Percentiles rank a stretch among this genome's conserved stretches.
Evolutionary conservation across 371 early-diverging fungal species (phyloP).

Genomic region (Neoconidiobolus thromboides): DNA sequence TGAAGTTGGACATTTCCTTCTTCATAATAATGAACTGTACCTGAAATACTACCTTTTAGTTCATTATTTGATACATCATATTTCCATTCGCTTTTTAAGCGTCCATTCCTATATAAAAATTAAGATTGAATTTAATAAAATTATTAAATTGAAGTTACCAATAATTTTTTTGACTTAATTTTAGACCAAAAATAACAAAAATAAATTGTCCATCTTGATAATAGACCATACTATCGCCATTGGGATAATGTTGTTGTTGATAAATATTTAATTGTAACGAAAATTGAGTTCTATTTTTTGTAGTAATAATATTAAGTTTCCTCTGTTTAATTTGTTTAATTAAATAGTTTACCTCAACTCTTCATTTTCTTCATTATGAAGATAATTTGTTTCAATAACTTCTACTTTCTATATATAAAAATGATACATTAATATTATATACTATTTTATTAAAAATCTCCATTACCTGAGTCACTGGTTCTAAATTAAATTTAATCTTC

Average conservation of each 20-base stretch:
- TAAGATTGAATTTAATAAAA: background rate
- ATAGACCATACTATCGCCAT: constrained; percentile 50
- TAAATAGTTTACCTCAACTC: constrained; percentile 19
- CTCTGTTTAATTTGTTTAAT: background rate
- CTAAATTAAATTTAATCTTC: constrained; percentile 40
- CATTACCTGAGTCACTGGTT: constrained; percentile 46
- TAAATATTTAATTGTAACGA: constrained; percentile 18
- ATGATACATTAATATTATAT: background rate
- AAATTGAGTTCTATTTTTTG: constrained; percentile 11
- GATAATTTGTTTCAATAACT: constrained; percentile 29
- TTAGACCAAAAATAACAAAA: constrained; percentile 63
- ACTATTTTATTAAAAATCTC: background rate
- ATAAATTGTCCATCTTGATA: constrained; percentile 24
- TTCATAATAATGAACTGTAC: constrained; percentile 91
- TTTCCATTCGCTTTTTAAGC: constrained; percentile 75
- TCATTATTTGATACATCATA: constrained; percentile 29
- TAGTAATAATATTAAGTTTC: background rate
- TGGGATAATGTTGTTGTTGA: constrained; percentile 53
- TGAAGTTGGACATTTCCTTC: constrained; percentile 95
- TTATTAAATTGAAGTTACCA: constrained; percentile 30
- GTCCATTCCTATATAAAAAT: constrained; percentile 48
- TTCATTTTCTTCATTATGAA: constrained; percentile 21
- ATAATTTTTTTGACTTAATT: constrained; percentile 76
- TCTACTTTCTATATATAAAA: constrained; percentile 21
- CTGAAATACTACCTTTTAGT: constrained; percentile 46